These are phyloP conservation scores for Chlorophyllum brunneum DNA, from an alignment of 768 basidiomycete genomes.

Conservation along the genomic window DNA sequence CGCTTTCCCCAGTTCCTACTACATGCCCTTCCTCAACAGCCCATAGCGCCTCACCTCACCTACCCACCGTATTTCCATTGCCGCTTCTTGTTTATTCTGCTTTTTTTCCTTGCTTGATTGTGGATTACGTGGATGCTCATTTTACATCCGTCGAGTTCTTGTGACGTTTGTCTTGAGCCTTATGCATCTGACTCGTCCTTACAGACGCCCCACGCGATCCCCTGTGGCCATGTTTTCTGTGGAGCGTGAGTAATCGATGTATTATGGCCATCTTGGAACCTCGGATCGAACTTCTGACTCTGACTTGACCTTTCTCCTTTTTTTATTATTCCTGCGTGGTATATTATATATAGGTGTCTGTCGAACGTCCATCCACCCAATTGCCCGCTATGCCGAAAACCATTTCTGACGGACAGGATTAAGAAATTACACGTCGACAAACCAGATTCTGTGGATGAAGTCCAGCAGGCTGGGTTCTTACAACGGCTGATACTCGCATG, in stretches of 20 bases:
- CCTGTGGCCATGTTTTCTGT: conserved; percentile 79
- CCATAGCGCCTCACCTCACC: neutral
- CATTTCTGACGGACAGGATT: conserved; percentile 50
- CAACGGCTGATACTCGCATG: conserved; percentile 34
- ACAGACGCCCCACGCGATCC: conserved; percentile 63
- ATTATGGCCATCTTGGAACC: neutral
- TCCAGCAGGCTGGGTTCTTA: conserved; percentile 32
- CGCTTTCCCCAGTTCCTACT: conserved; percentile 2
- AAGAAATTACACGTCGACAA: conserved; percentile 68
- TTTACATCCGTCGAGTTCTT: conserved; percentile 65
- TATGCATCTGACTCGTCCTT: conserved; percentile 50
- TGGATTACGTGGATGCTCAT: conserved; percentile 49
- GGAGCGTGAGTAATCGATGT: conserved; percentile 41
- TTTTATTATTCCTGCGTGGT: conserved; percentile 1
- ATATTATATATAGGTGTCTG: conserved; percentile 43
- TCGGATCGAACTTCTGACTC: neutral
- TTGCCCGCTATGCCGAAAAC: conserved; percentile 67
- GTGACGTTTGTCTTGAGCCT: conserved; percentile 71
- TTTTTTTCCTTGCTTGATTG: neutral
- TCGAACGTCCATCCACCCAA: conserved; percentile 42
- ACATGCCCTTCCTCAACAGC: neutral
- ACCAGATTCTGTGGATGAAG: conserved; percentile 32
- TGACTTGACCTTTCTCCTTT: neutral
- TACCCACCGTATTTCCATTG: neutral
- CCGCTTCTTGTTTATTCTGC: neutral